Evolutionary conservation across 1,139 yeast species (phyloP).

Genomic region (Kodamaea arcana): DNA sequence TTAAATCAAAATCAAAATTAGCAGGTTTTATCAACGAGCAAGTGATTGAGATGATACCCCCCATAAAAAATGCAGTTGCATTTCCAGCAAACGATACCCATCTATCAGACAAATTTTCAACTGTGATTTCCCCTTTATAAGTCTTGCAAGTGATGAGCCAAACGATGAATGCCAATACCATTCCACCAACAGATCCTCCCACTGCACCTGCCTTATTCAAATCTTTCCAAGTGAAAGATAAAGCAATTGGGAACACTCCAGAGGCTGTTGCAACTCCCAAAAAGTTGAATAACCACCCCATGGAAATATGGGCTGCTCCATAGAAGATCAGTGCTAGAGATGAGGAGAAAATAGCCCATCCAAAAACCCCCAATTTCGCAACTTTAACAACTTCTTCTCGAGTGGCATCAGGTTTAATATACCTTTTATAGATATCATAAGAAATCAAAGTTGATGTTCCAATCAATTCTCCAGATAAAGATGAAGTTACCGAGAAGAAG

Average conservation of each 20-base stretch:
- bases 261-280: slow-evolving; percentile 38
- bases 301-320: slow-evolving; percentile 19
- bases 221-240: slow-evolving; percentile 38
- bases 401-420: slow-evolving; percentile 39
- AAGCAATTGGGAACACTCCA: slow-evolving; percentile 41
- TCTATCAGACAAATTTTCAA: slow-evolving; percentile 16
- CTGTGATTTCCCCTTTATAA: slow-evolving; percentile 23
- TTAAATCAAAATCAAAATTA: slow-evolving; percentile 28
- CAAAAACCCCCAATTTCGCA: slow-evolving; percentile 36
- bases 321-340: slow-evolving; percentile 41
- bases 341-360: slow-evolving; percentile 26
- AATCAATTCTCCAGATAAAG: slow-evolving; percentile 46
- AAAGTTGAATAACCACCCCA: slow-evolving; percentile 41
- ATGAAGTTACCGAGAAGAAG: slow-evolving; percentile 48
- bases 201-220: slow-evolving; percentile 32
- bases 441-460: slow-evolving; percentile 45
- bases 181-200: slow-evolving; percentile 24
- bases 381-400: slow-evolving; percentile 36
- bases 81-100: slow-evolving; percentile 23
- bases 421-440: slow-evolving; percentile 45
- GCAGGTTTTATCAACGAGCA: slow-evolving; percentile 32
- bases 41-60: slow-evolving; percentile 28
- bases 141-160: slow-evolving; percentile 20
- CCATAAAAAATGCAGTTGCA: slow-evolving; percentile 20
- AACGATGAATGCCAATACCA: slow-evolving; percentile 17